Evolutionary conservation across 441 rosid species (phyloP).

Genomic region (Euphorbia celastroides): DNA sequence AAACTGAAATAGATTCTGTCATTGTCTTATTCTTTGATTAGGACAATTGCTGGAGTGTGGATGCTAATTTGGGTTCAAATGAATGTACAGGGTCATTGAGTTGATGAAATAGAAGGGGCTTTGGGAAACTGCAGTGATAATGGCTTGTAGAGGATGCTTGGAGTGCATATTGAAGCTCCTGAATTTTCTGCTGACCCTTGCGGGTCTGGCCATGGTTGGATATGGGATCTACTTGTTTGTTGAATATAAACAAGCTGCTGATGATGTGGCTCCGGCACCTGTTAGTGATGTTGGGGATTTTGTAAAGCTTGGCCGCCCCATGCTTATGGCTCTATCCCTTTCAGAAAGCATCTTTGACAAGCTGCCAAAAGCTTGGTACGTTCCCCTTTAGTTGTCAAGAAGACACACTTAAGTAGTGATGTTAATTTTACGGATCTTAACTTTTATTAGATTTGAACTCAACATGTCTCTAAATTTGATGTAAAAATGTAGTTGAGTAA

Average conservation of each 20-base stretch:
- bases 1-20: not conserved
- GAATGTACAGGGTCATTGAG: conserved; percentile 1
- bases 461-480: no score
- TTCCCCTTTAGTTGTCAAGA: not conserved
- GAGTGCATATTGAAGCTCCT: conserved; percentile 84
- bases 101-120: conserved; percentile 12
- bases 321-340: conserved; percentile 65
- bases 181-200: conserved; percentile 72
- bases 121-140: conserved; percentile 16
- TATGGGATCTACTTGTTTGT: conserved; percentile 95
- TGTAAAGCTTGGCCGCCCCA: conserved; percentile 77
- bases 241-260: conserved; percentile 50
- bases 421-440: no score
- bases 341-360: conserved; percentile 46
- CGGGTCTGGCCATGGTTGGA: conserved; percentile 92
- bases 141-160: conserved; percentile 83
- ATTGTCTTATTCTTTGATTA: not conserved
- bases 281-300: conserved; percentile 25
- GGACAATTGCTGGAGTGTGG: not conserved
- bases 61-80: conserved; percentile 10
- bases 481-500: not conserved
- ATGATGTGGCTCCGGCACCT: conserved; percentile 24
- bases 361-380: conserved; percentile 89
- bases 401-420: no score
- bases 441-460: no score